Evolutionary conservation across 441 rosid species (phyloP), one percentile per base, ranked within the genome.

Genomic region (Euphorbia celastroides): DNA sequence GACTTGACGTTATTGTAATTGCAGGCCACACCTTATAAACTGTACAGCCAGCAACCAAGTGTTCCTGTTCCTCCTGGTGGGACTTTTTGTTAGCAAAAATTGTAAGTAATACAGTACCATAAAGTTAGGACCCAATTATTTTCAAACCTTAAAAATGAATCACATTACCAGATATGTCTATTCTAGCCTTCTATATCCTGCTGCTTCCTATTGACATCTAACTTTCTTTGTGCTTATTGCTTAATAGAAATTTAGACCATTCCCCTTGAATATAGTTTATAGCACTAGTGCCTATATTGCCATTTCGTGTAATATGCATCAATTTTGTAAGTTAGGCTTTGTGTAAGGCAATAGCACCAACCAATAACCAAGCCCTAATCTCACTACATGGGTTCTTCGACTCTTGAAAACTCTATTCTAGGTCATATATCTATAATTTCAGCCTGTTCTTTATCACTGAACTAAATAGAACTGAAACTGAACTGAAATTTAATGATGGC

Each of bases 101-200:
- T 77, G 75, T 77, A 75, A 67, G 62, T 75, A 78, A 66, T 76
- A 60, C 75, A 60, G 44, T 73, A 73, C 70, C n/a, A 57, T 41
- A 78, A 82, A 80, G 70, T 75, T 78, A 79, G 83, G 79, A 63
- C 74, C 70, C 73, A 76, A 66, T 80, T 57, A 3, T 55, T 80
- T 78, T 75, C 69, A 63, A 75, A 67, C 67, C 38, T 14, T 58
- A 62, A 68, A 66, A 70, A 34, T 34, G n/a, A n/a, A 62, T 50
- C 30, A 60, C 57, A 63, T 70, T 60, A 69, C 70, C 31, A 17
- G 55, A 80, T 68, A 65, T 71, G 76, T 72, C 65, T 65, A 75
- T 74, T 72, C 77, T 63, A 69, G 31, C 72, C 56, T 62, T 61
- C 59, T 55, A 52, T 52, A 56, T 67, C 74, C 38, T 62, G 63